A percentile compares a stretch with the other conserved stretches of the same genome.
These are phyloP conservation scores for Fusarium lyarnte DNA, from an alignment of 2,329 filamentous ascomycete species.

Conservation along the genomic window DNA sequence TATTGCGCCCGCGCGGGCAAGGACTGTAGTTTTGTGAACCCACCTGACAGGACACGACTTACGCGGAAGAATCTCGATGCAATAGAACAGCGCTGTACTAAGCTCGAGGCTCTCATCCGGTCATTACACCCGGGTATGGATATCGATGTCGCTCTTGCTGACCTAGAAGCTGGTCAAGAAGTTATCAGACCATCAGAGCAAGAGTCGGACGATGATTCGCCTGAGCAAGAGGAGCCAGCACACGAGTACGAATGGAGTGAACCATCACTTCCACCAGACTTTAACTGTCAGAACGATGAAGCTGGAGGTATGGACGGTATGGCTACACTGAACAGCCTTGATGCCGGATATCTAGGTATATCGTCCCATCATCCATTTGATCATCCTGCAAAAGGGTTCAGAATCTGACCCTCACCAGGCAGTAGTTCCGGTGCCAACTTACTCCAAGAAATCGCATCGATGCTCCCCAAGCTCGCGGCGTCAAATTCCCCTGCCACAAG, in stretches of 20 bases:
- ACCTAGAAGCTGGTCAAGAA: not conserved
- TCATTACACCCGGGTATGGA: not conserved
- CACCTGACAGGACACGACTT: not conserved
- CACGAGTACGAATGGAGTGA: not conserved
- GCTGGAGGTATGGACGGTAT: not conserved
- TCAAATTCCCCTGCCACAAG: not conserved
- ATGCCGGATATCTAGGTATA: not conserved
- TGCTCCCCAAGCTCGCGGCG: not conserved
- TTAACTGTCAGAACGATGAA: not conserved
- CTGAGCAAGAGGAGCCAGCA: not conserved
- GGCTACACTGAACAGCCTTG: not conserved
- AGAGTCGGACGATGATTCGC: not conserved
- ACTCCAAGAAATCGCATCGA: not conserved
- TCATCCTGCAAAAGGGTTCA: not conserved
- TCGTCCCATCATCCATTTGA: no score
- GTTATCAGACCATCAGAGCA: not conserved
- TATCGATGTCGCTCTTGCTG: not conserved
- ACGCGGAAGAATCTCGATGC: not conserved
- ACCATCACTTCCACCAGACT: not conserved
- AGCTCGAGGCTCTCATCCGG: not conserved
- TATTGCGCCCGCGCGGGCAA: not conserved
- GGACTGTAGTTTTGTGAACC: not conserved
- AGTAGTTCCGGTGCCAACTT: not conserved
- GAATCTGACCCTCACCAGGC: not conserved
- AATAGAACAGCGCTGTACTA: not conserved